phyloP scores from a whole-genome alignment of 352 stramenopile species.

The Phytopythium litorale region DNA sequence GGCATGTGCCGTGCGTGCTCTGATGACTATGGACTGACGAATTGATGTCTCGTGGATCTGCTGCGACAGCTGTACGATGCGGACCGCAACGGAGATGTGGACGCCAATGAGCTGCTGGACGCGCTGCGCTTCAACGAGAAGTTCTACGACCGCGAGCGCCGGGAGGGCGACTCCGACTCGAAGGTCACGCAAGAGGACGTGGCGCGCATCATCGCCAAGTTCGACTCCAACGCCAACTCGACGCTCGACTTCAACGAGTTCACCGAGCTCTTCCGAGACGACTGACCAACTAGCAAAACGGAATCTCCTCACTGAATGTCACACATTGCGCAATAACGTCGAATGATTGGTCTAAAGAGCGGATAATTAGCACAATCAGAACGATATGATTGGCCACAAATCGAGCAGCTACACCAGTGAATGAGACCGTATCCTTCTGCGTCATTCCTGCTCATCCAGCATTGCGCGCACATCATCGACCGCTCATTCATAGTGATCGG shows the following conservation, averaged over 20 bases:
- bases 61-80: slow-evolving; percentile 49
- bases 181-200: slow-evolving; percentile 56
- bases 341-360: neutral
- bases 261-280: slow-evolving; percentile 75
- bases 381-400: neutral
- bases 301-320: neutral
- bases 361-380: neutral
- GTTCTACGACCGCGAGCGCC: slow-evolving; percentile 57
- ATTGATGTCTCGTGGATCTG: neutral
- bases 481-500: neutral
- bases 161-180: neutral
- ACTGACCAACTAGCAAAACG: slow-evolving; percentile 16
- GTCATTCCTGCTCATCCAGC: neutral
- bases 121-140: slow-evolving; percentile 66
- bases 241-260: slow-evolving; percentile 75
- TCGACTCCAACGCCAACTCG: slow-evolving; percentile 70
- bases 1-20: neutral
- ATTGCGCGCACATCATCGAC: neutral
- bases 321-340: neutral
- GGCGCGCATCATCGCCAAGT: slow-evolving; percentile 65
- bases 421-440: neutral
- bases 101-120: slow-evolving; percentile 62
- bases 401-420: neutral
- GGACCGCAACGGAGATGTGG: slow-evolving; percentile 65
- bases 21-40: neutral